Base-by-base conservation (phyloP, 2,329 filamentous ascomycete genomes). In the Pseudogymnoascus sp. region DNA sequence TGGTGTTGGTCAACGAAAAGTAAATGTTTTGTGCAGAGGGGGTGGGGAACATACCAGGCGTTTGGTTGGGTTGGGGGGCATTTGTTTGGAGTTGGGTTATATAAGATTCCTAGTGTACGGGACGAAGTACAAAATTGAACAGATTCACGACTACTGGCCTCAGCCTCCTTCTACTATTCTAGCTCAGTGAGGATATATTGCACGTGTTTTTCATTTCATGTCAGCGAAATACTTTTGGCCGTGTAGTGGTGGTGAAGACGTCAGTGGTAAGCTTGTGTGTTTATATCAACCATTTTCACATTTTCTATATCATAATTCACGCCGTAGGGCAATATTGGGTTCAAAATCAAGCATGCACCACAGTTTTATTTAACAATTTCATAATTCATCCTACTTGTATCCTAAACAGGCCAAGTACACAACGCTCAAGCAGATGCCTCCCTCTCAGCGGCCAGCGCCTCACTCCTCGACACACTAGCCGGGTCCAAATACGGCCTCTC, bases 1-100 rank as follows among this genome's bases (percentile, higher is more conserved):
- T 95, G 83, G 82, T 99, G 63, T 73, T 97, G 73, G 86, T 87
- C 21, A 77, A 76, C 66, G 81, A 85, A 69, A 81, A 84, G 71
- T 86, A 75, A 26, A 26, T 26, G 62, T 37, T 62, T 71, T 86
- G 75, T 60, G 29, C 23, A 19, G 31, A 12, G 14, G 12, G 1
- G 14, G 39, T 38, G 33, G 58, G 58, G 35, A 59, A 38, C 58
- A 60, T 60, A 39, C 58, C 58, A 60, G 58, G 58, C 58, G 58
- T 60, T 37, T 35, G 55, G 35, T n/a, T 19, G 23, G 58, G 35
- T 38, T 8, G 58, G 21, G 38, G 11, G 21, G 58, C 35, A 60
- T 60, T 60, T 60, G 23, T 60, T 14, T 60, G 58, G 58, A 38
- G 58, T 60, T 60, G 29, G 49, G 49, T 55, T 55, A 55, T 55